A percentile compares a stretch with the other conserved stretches of the same genome.
Evolutionary conservation across 1,139 yeast genomes (phyloP).

Genomic region (Saccharomycopsis phalli): DNA sequence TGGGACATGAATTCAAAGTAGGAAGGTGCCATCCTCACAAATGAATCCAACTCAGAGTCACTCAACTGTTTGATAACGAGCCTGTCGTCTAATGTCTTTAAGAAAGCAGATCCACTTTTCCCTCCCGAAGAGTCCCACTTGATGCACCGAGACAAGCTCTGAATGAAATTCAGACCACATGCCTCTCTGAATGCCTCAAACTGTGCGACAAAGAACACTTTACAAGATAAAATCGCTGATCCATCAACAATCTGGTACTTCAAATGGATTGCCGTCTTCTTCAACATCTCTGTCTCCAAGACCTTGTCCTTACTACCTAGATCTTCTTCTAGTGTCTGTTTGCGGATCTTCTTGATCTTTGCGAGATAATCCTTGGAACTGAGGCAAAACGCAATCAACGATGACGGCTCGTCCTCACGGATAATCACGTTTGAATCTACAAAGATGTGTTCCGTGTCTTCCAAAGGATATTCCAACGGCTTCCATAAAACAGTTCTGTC

Average conservation of each 20-base stretch:
- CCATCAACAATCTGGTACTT: constrained; percentile 89
- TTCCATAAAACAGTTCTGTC: constrained; percentile 95
- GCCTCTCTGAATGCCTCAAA: constrained; percentile 86
- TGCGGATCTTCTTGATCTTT: constrained; percentile 36
- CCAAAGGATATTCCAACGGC: constrained; percentile 77
- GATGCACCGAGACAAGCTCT: constrained; percentile 84
- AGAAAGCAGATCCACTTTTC: constrained; percentile 87
- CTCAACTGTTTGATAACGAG: constrained; percentile 85
- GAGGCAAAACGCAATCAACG: constrained; percentile 85
- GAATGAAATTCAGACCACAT: constrained; percentile 73
- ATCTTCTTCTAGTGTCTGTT: constrained; percentile 5
- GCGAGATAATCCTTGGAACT: constrained; percentile 75
- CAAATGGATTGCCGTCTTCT: constrained; percentile 80
- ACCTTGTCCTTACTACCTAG: constrained; percentile 20
- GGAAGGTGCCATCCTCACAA: constrained; percentile 91
- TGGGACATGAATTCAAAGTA: constrained; percentile 95
- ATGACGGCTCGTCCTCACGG: constrained; percentile 94
- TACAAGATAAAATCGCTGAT: constrained; percentile 75
- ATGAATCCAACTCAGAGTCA: constrained; percentile 83
- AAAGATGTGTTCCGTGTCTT: constrained; percentile 79
- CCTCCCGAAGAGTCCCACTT: constrained; percentile 98
- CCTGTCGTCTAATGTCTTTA: constrained; percentile 85
- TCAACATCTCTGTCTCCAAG: constrained; percentile 64
- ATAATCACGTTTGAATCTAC: constrained; percentile 92
- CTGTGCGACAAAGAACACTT: constrained; percentile 91